Conservation (phyloP, 208 protist species). For the Histomonas meleagridis region DNA sequence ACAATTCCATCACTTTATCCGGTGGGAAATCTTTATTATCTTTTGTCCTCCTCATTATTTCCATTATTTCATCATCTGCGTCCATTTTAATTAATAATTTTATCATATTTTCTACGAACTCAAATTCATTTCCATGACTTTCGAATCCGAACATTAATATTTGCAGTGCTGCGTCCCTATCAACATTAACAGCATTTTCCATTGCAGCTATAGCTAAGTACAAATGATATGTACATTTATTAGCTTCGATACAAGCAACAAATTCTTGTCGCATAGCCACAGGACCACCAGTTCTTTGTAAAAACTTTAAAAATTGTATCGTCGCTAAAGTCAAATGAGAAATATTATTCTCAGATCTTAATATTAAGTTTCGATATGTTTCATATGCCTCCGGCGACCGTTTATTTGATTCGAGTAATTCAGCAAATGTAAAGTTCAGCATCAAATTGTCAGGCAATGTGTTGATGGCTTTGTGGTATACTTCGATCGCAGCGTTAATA, state of each 20-base stretch:
- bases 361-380: not conserved
- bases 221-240: not conserved
- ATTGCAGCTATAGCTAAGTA: not conserved
- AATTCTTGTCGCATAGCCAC: not conserved
- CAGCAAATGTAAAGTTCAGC: not conserved
- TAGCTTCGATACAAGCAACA: not conserved
- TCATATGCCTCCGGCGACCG: not conserved
- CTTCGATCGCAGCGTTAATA: not conserved
- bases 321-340: not conserved
- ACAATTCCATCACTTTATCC: too few relatives aligned
- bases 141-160: not conserved
- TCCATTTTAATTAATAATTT: not conserved
- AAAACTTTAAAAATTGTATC: not conserved
- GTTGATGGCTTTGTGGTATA: not conserved
- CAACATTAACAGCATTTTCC: not conserved
- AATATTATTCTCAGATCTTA: not conserved
- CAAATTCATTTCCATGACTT: not conserved
- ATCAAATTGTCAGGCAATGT: not conserved
- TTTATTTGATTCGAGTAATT: not conserved
- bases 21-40: too few relatives aligned
- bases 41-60: too few relatives aligned
- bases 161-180: not conserved
- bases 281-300: not conserved
- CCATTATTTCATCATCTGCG: too few relatives aligned
- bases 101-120: not conserved